Evolutionary conservation across 2,329 filamentous ascomycete genomes (phyloP), one percentile per base, ranked within the genome.

Genomic region (Eutypa lata): DNA sequence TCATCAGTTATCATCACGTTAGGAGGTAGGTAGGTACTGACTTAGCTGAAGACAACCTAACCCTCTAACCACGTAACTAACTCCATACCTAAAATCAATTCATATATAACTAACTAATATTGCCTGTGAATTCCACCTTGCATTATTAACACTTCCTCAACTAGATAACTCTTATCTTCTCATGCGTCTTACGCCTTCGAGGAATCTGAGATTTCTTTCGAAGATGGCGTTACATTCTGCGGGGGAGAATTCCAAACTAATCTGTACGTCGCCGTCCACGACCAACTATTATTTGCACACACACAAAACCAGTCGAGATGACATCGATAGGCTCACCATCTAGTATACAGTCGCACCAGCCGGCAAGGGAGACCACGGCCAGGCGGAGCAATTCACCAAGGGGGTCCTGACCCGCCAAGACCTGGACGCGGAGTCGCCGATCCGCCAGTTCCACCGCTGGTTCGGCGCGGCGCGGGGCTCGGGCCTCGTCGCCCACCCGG

Each of bases 401-500:
- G 83, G 82, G 61, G 76, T 78, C 1, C 83, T 96, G 28, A 76
- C 79, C 35, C 78, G 76, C 46, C 63, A 71, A 1, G 81, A 90
- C 65, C 83, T 95, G 18, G 71, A 82, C 62, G 65, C 78, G 1
- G 52, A 75, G 8, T 80, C 80, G 51, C 94, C 94, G 0, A 83
- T 93, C 53, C 76, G 78, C 31, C 94, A 97, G 75, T 99, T 97
- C 77, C 83, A 96, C 75, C 71, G 75, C 56, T 99, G 94, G 94
- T 99, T 96, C 80, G 79, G 81, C 13, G 80, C 86, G 55, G 90
- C 92, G 0, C 83, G 87, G 57, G 66, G 67, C 26, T 65, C 65
- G 18, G 57, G 56, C 40, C 55, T 61, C 24, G 81, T 91, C 46
- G 76, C 84, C 45, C 89, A 95, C 61, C 92, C 93, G 1, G 94